Conservation (phyloP, 2,329 filamentous ascomycete species). For the Penicillium palitans region DNA sequence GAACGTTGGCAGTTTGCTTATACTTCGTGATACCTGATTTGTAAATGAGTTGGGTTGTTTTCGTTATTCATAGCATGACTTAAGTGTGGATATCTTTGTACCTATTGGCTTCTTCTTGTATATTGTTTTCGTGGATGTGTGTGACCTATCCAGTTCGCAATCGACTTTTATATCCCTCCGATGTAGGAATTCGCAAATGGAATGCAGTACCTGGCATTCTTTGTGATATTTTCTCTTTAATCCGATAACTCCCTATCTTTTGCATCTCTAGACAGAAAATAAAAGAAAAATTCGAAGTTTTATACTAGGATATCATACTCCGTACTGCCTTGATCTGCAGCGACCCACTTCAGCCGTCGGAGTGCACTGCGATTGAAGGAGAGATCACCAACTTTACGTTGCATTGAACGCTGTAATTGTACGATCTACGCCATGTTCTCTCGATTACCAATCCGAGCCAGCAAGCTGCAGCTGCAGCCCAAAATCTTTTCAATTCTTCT, state of each 20-base stretch:
- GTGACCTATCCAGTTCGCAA: neutral
- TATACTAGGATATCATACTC: neutral
- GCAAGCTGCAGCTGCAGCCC: neutral
- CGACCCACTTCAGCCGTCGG: slow-evolving; percentile 19
- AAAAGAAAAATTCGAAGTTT: neutral
- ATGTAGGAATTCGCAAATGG: neutral
- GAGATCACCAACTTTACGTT: neutral
- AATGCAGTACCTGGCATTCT: neutral
- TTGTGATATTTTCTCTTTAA: too few species aligned
- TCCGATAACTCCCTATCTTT: too few species aligned
- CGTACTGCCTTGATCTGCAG: neutral
- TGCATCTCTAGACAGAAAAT: neutral
- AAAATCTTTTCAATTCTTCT: neutral
- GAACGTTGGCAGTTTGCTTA: neutral
- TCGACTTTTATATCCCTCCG: neutral
- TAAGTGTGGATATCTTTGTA: neutral
- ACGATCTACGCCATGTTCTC: slow-evolving; percentile 6
- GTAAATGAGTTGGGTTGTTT: too few species aligned
- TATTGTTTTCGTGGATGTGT: neutral
- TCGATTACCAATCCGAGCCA: slow-evolving; percentile 2
- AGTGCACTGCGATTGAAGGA: slow-evolving; percentile 6
- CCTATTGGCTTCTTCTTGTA: too few species aligned
- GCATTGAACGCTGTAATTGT: neutral
- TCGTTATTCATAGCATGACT: neutral
- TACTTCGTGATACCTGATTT: neutral